Conservation (phyloP, 2,329 filamentous ascomycete genomes). For the Fusarium domesticum region DNA sequence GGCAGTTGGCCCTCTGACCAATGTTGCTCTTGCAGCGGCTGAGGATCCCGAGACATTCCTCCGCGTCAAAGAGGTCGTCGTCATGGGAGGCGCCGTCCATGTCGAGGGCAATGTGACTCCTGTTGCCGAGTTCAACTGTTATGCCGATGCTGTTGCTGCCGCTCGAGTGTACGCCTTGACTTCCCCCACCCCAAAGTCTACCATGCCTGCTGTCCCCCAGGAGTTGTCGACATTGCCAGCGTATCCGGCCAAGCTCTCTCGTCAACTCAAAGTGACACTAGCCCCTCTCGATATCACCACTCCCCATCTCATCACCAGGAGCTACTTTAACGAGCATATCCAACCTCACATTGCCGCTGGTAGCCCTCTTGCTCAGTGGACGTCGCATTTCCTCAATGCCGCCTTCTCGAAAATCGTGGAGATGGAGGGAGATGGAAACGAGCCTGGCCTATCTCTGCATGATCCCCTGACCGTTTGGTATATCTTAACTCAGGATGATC, state of each 20-base stretch:
- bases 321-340: conserved; percentile 57
- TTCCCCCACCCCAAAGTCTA: conserved; percentile 68
- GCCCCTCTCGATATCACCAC: conserved; percentile 78
- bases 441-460: conserved; percentile 65
- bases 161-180: conserved; percentile 76
- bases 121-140: conserved; percentile 91
- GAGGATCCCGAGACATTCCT: conserved; percentile 89
- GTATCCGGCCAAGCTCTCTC: conserved; percentile 64
- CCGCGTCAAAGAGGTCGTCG: conserved; percentile 81
- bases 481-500: conserved; percentile 59
- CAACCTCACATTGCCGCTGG: conserved; percentile 55
- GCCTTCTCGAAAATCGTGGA: conserved; percentile 66
- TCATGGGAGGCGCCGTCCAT: conserved; percentile 89
- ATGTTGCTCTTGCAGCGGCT: conserved; percentile 82
- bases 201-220: conserved; percentile 68
- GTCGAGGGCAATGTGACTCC: conserved; percentile 80
- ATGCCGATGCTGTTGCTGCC: conserved; percentile 77
- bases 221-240: conserved; percentile 50
- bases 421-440: conserved; percentile 56
- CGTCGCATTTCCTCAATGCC: conserved; percentile 66
- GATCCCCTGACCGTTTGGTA: conserved; percentile 81
- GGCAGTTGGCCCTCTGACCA: conserved; percentile 88
- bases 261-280: conserved; percentile 62
- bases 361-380: conserved; percentile 73
- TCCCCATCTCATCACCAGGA: conserved; percentile 61